phyloP scores from a whole-genome alignment of 2,329 filamentous ascomycete genomes.

The Myriangium duriaei region DNA sequence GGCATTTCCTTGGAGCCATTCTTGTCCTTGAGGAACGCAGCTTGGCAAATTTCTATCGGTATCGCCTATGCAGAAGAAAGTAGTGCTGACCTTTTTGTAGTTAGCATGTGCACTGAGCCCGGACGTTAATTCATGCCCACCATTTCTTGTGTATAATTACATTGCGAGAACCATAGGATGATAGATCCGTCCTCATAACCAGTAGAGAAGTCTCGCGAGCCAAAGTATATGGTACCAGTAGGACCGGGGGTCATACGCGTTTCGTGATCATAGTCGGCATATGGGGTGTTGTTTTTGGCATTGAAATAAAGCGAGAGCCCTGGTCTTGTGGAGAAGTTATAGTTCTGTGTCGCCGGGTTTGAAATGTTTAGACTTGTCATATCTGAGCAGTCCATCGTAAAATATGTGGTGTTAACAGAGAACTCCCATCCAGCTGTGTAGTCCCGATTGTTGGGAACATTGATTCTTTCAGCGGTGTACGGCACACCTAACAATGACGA shows the following conservation, averaged over 20 bases:
- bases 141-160: not conserved
- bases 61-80: too few relatives aligned
- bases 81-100: too few relatives aligned
- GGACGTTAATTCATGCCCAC: too few relatives aligned
- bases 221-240: not conserved
- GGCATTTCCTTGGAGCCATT: too few relatives aligned
- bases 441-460: not conserved
- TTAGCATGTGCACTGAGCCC: too few relatives aligned
- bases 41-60: too few relatives aligned
- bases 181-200: not conserved
- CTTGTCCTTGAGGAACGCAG: too few relatives aligned
- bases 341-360: not conserved
- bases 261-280: too few relatives aligned
- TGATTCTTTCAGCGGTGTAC: too few relatives aligned
- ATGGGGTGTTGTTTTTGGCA: not conserved
- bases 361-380: not conserved
- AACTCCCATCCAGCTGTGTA: not conserved
- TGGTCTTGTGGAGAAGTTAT: not conserved
- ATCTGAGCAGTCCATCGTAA: not conserved
- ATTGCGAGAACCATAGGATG: not conserved
- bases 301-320: not conserved
- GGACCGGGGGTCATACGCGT: too few relatives aligned
- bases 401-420: not conserved
- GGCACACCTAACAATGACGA: not conserved
- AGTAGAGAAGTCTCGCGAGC: not conserved